Percentiles rank a stretch among this genome's conserved stretches.
Conservation (phyloP, 1,284 basidiomycete genomes). For the Prillingera fragicola region DNA sequence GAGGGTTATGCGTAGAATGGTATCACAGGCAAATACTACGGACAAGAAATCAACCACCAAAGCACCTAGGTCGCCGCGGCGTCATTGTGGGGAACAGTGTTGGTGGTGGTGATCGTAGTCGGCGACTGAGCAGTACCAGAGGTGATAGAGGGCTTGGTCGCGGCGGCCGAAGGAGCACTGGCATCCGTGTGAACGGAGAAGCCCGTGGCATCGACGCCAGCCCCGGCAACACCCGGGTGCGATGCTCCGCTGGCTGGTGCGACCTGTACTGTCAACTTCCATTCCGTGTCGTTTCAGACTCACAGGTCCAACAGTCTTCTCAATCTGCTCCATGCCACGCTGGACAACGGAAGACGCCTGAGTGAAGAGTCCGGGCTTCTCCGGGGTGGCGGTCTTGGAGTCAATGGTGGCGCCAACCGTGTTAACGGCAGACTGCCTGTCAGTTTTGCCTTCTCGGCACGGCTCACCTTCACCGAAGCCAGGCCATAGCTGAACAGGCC, state of each 20-base stretch:
- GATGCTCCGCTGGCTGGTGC: neutral
- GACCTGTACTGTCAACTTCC: neutral
- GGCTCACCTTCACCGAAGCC: slow-evolving; percentile 28
- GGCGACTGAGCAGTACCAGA: slow-evolving; percentile 13
- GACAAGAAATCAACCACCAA: too few species aligned
- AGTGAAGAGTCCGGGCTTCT: slow-evolving; percentile 43
- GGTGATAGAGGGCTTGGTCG: slow-evolving; percentile 1
- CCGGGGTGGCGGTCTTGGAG: slow-evolving; percentile 36
- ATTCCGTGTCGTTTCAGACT: too few species aligned
- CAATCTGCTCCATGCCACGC: slow-evolving; percentile 32
- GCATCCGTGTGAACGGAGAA: too few species aligned
- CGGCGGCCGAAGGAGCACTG: neutral
- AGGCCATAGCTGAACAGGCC: slow-evolving; percentile 30
- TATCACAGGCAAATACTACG: too few species aligned
- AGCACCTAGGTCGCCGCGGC: too few species aligned
- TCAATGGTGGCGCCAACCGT: slow-evolving; percentile 40
- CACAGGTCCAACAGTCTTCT: slow-evolving; percentile 12
- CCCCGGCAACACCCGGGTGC: neutral
- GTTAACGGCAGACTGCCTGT: slow-evolving; percentile 32
- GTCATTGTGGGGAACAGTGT: slow-evolving; percentile 33
- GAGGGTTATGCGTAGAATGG: too few species aligned
- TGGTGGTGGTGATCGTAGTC: slow-evolving; percentile 41
- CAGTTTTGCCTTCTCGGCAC: neutral
- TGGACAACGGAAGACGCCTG: slow-evolving; percentile 34
- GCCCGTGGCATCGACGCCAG: neutral